Percentiles rank a stretch among this genome's conserved stretches.
Evolutionary conservation across 140 eudicot genomes (phyloP).

Genomic region (Senecio squalidus): DNA sequence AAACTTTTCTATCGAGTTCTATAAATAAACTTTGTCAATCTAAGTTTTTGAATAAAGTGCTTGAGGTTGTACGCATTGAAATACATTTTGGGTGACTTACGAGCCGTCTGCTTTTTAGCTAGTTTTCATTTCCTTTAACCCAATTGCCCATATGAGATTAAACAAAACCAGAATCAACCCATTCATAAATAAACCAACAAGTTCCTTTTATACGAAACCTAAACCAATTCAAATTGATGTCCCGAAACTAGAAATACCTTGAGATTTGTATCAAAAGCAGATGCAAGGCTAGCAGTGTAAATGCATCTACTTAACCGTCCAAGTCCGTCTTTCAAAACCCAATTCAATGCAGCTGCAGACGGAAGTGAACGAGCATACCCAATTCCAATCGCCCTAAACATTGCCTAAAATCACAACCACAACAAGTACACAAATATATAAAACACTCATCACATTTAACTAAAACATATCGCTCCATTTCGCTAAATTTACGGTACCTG

Average conservation of each 20-base stretch:
- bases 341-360: conserved; percentile 90
- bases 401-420: conserved; percentile 47
- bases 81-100: too few species aligned
- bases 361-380: conserved; percentile 85
- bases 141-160: neutral
- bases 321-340: conserved; percentile 97
- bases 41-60: too few species aligned
- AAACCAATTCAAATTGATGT: neutral
- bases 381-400: conserved; percentile 96
- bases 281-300: conserved; percentile 88
- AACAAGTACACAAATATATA: too few species aligned
- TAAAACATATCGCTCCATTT: too few species aligned
- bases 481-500: too few species aligned
- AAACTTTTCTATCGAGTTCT: too few species aligned
- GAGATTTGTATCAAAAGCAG: conserved; percentile 89
- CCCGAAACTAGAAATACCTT: conserved; percentile 42
- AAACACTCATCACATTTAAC: too few species aligned
- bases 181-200: neutral
- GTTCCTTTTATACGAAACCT: too few species aligned
- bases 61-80: neutral
- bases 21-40: too few species aligned
- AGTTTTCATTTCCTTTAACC: neutral
- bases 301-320: conserved; percentile 89
- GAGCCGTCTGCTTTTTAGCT: neutral
- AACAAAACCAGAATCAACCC: neutral